A percentile compares a stretch with the other conserved stretches of the same genome.
Conservation (phyloP, 2,329 filamentous ascomycete genomes). For the Dendryphion nanum region DNA sequence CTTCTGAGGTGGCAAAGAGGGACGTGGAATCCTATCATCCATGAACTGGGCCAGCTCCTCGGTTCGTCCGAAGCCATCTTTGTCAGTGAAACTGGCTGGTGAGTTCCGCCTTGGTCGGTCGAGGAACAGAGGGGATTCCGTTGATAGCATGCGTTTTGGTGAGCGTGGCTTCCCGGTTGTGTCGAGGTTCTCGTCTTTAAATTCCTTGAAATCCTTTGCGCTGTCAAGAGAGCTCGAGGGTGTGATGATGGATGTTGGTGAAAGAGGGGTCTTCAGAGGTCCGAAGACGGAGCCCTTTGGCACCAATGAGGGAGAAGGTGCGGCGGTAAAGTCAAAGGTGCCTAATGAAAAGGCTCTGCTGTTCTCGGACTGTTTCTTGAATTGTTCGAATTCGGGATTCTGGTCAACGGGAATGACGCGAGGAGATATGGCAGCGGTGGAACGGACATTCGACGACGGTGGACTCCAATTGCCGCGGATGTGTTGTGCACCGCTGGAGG, state of each 20-base stretch:
- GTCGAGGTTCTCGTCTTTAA: constrained; percentile 16
- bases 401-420: constrained; percentile 69
- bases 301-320: constrained; percentile 23
- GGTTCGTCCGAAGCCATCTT: constrained; percentile 34
- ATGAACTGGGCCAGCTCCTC: constrained; percentile 35
- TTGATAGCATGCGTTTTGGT: constrained; percentile 49
- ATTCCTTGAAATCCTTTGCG: constrained; percentile 14
- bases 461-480: constrained; percentile 74
- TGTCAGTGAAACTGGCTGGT: constrained; percentile 43
- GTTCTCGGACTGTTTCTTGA: constrained; percentile 66
- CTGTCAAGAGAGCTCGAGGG: constrained; percentile 17
- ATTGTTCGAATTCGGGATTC: constrained; percentile 80
- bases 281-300: constrained; percentile 23
- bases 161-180: constrained; percentile 38
- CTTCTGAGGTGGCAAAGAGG: constrained; percentile 29
- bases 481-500: constrained; percentile 58
- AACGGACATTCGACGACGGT: constrained; percentile 67
- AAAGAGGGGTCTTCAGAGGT: constrained; percentile 27
- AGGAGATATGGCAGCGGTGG: constrained; percentile 66
- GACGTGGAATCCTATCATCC: constrained; percentile 28
- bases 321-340: constrained; percentile 42
- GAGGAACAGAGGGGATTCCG: constrained; percentile 41
- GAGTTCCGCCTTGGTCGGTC: constrained; percentile 47
- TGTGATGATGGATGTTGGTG: constrained; percentile 33
- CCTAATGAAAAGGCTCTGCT: constrained; percentile 49